These are phyloP conservation scores for Volvox carteri DNA, from an alignment of 163 green algal genomes.

Conservation along the genomic window DNA sequence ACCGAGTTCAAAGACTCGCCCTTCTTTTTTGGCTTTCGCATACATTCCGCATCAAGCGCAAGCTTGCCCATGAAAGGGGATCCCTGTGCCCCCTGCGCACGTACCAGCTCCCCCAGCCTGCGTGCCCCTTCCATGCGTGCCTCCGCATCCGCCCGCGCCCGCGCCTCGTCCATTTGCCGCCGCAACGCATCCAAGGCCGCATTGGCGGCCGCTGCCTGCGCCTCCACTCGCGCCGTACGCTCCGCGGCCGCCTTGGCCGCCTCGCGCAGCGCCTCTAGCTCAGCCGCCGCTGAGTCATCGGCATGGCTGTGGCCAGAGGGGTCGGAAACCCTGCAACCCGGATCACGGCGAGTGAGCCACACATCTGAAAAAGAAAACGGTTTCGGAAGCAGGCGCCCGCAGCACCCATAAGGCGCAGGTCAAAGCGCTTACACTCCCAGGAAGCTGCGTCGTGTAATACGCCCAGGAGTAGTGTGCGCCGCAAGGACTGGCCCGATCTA, in stretches of 20 bases:
- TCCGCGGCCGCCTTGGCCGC: not conserved
- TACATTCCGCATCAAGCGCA: too few relatives aligned
- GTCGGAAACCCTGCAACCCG: constrained; percentile 4
- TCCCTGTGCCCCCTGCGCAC: not conserved
- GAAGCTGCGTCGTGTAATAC: too few relatives aligned
- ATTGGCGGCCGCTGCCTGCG: constrained; percentile 3
- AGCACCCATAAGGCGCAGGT: too few relatives aligned
- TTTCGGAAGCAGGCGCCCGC: too few relatives aligned
- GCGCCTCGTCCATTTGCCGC: constrained; percentile 8
- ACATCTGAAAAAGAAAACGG: too few relatives aligned
- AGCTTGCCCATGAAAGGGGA: too few relatives aligned
- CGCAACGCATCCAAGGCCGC: not conserved
- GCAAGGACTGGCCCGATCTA: too few relatives aligned
- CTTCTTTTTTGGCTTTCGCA: too few relatives aligned
- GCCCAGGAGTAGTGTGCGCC: too few relatives aligned
- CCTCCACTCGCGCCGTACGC: constrained; percentile 2
- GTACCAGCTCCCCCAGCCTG: not conserved
- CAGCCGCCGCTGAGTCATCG: not conserved
- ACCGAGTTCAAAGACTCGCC: too few relatives aligned
- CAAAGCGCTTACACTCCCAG: too few relatives aligned
- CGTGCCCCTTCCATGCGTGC: not conserved
- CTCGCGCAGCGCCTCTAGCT: constrained; percentile 21
- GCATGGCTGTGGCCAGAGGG: not conserved
- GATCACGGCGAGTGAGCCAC: too few relatives aligned
- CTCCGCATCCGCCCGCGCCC: constrained; percentile 9